A percentile compares a stretch with the other conserved stretches of the same genome.
These are phyloP conservation scores for Olyra latifolia DNA, from an alignment of 176 grass and related monocot species.

Conservation along the genomic window DNA sequence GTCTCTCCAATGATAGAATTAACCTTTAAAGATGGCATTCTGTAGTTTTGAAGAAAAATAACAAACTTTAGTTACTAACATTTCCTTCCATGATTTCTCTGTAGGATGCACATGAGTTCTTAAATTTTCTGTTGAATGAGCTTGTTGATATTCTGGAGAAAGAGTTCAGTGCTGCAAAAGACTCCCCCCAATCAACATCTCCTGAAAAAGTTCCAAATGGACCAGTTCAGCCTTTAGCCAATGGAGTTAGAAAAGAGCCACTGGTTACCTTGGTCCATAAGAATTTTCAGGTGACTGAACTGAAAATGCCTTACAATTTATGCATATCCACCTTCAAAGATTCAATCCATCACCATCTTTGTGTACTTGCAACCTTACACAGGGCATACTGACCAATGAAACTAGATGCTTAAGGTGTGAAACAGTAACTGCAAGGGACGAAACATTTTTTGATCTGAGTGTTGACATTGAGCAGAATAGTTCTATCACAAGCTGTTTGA, in stretches of 20 bases:
- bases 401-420: slow-evolving; percentile 89
- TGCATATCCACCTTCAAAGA: slow-evolving; percentile 10
- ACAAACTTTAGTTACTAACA: too few relatives aligned
- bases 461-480: slow-evolving; percentile 97
- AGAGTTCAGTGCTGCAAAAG: slow-evolving; percentile 54
- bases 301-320: neutral
- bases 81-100: slow-evolving; percentile 32
- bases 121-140: slow-evolving; percentile 93
- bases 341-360: slow-evolving; percentile 24
- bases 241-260: slow-evolving; percentile 78
- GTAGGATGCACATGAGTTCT: slow-evolving; percentile 96
- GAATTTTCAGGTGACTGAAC: slow-evolving; percentile 77
- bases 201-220: slow-evolving; percentile 71
- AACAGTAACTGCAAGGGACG: slow-evolving; percentile 90
- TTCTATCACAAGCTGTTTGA: slow-evolving; percentile 93
- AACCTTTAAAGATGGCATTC: neutral
- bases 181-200: slow-evolving; percentile 57
- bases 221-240: slow-evolving; percentile 44
- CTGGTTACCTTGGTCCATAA: slow-evolving; percentile 82
- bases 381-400: slow-evolving; percentile 95
- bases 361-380: slow-evolving; percentile 31
- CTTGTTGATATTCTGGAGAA: slow-evolving; percentile 97
- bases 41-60: neutral
- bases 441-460: slow-evolving; percentile 91
- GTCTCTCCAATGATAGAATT: neutral